A percentile compares a stretch with the other conserved stretches of the same genome.
These are phyloP conservation scores for Pilaira anomala DNA, from an alignment of 192 early-diverging fungal species.

Conservation along the genomic window DNA sequence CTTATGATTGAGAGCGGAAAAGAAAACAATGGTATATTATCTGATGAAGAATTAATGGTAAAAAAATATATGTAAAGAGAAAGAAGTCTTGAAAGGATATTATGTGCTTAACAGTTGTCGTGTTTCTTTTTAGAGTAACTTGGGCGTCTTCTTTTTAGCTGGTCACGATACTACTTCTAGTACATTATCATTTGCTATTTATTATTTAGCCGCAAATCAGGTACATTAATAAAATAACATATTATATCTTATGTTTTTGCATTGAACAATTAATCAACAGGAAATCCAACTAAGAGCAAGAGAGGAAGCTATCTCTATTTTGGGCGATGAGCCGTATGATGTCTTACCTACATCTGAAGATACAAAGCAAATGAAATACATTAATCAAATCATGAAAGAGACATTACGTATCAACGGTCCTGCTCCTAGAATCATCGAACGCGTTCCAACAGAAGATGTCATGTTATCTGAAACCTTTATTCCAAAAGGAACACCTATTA, in stretches of 20 bases:
- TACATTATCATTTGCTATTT: constrained; percentile 45
- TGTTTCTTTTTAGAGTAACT: constrained; percentile 12
- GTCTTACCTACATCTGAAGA: constrained; percentile 49
- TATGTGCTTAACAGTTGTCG: constrained; percentile 38
- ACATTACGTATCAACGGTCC: not conserved
- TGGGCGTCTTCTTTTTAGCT: constrained; percentile 49
- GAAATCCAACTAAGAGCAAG: constrained; percentile 55
- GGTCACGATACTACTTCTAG: constrained; percentile 58
- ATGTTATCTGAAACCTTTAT: constrained; percentile 17
- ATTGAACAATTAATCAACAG: too few species aligned
- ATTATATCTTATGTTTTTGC: too few species aligned
- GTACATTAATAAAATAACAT: too few species aligned
- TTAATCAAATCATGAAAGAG: constrained; percentile 53
- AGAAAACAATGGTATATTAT: not conserved
- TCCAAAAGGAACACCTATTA: constrained; percentile 25
- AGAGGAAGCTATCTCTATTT: constrained; percentile 44
- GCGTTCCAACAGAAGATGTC: constrained; percentile 18
- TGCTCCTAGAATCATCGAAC: not conserved
- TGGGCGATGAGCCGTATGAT: constrained; percentile 51
- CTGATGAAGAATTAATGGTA: constrained; percentile 6
- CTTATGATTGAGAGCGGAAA: constrained; percentile 26
- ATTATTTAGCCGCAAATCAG: constrained; percentile 46
- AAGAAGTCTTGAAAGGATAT: constrained; percentile 16
- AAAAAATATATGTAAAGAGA: not conserved
- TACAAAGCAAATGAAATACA: constrained; percentile 47